A percentile compares a stretch with the other conserved stretches of the same genome.
Evolutionary conservation across 352 stramenopile genomes (phyloP).

Genomic region (Pilasporangium apinafurcum): DNA sequence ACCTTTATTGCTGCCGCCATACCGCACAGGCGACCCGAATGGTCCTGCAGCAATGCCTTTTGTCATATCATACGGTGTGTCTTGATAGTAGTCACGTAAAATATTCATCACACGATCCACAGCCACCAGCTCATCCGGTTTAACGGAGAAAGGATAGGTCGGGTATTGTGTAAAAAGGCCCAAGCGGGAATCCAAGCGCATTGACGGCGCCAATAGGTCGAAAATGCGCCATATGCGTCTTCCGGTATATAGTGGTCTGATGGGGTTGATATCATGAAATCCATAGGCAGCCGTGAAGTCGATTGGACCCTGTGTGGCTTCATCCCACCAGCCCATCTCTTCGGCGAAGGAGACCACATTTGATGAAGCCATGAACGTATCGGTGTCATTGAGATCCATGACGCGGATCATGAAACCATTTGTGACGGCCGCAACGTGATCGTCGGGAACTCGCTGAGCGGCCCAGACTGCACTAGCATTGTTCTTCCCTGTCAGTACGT

Average conservation of each 20-base stretch:
- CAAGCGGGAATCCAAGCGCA: constrained; percentile 57
- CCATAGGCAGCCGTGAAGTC: constrained; percentile 74
- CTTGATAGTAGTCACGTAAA: constrained; percentile 83
- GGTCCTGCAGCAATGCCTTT: constrained; percentile 69
- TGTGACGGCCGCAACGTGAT: constrained; percentile 86
- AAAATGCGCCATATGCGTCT: constrained; percentile 89
- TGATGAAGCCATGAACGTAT: constrained; percentile 84
- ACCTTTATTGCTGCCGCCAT: constrained; percentile 34
- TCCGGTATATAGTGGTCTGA: constrained; percentile 64
- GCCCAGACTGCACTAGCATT: constrained; percentile 89
- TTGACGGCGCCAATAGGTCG: constrained; percentile 69
- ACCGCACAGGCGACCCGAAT: constrained; percentile 84
- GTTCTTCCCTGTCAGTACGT: constrained; percentile 88
- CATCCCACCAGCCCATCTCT: constrained; percentile 86
- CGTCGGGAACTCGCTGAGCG: constrained; percentile 87
- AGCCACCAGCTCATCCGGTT: constrained; percentile 55
- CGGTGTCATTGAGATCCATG: constrained; percentile 64
- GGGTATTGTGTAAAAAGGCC: constrained; percentile 59
- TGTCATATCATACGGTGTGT: constrained; percentile 71
- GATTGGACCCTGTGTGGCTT: constrained; percentile 28
- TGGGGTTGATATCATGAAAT: constrained; percentile 45
- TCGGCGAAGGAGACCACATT: constrained; percentile 84
- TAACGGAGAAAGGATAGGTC: constrained; percentile 88
- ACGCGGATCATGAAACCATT: constrained; percentile 93
- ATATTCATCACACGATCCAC: constrained; percentile 62